phyloP scores from a whole-genome alignment of 768 basidiomycete species.

The Tulasnella calospora region DNA sequence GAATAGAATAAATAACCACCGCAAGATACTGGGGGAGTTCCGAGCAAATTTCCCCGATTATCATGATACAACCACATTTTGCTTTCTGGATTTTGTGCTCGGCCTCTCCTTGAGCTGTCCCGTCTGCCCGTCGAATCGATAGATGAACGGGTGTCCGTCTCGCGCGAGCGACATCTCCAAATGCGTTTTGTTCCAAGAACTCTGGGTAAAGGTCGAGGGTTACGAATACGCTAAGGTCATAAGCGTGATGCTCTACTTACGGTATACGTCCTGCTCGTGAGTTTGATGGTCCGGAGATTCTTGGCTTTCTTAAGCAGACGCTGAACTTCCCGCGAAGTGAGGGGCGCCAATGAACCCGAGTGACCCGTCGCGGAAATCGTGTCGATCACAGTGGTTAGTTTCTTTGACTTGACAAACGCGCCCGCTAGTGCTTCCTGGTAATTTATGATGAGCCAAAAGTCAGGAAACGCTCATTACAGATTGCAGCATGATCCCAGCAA shows the following conservation, averaged over 20 bases:
- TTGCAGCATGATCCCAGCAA: background rate
- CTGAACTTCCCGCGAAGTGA: background rate
- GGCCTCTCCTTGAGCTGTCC: background rate
- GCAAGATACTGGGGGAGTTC: too few relatives aligned
- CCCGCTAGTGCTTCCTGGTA: background rate
- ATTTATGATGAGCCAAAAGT: background rate
- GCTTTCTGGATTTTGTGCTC: too few relatives aligned
- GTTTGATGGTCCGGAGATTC: background rate
- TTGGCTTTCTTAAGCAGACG: background rate
- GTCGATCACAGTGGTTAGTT: constrained; percentile 7
- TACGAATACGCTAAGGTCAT: background rate
- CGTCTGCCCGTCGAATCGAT: background rate
- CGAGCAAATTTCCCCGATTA: too few relatives aligned
- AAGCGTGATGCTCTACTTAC: background rate
- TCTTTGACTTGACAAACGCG: background rate
- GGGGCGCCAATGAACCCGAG: background rate
- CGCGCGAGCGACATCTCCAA: background rate
- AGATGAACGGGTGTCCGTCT: constrained; percentile 1
- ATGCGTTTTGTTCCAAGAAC: background rate
- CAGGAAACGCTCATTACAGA: background rate
- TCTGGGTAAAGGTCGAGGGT: background rate
- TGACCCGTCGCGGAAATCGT: constrained; percentile 15
- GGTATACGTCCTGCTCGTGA: constrained; percentile 11
- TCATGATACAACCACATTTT: too few relatives aligned
- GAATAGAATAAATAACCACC: too few relatives aligned